phyloP scores from a whole-genome alignment of 768 basidiomycete genomes.

The Lentinula detonsa region DNA sequence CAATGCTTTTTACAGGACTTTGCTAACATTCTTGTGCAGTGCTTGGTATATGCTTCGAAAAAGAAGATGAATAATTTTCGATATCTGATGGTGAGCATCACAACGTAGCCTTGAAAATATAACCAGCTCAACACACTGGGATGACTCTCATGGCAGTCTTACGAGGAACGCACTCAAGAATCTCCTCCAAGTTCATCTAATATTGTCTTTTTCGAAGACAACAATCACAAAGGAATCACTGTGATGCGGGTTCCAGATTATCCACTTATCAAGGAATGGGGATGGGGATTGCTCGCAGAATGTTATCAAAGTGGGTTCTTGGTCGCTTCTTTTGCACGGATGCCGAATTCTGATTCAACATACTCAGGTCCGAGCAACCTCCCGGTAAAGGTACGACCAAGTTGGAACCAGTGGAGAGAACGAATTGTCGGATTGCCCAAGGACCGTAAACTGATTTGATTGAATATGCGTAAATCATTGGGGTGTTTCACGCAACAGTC shows the following conservation, averaged over 20 bases:
- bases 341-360: background rate
- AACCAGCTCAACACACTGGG: too few relatives aligned
- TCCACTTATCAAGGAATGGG: too few relatives aligned
- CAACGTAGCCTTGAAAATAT: background rate
- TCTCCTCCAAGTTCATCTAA: background rate
- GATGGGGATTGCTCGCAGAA: background rate
- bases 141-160: too few relatives aligned
- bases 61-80: background rate
- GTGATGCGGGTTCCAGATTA: background rate
- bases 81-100: background rate
- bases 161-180: background rate
- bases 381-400: background rate
- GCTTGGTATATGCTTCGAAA: background rate
- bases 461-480: background rate
- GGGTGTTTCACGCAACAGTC: background rate
- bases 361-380: background rate
- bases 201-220: background rate
- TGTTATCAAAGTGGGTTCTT: background rate
- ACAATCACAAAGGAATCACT: background rate
- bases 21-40: background rate
- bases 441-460: background rate
- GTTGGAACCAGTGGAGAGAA: background rate
- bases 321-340: background rate
- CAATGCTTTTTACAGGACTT: too few relatives aligned
- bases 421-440: background rate